Evolutionary conservation across 352 stramenopile species (phyloP), one percentile per base, ranked within the genome.

Genomic region (Globisporangium nagaii): DNA sequence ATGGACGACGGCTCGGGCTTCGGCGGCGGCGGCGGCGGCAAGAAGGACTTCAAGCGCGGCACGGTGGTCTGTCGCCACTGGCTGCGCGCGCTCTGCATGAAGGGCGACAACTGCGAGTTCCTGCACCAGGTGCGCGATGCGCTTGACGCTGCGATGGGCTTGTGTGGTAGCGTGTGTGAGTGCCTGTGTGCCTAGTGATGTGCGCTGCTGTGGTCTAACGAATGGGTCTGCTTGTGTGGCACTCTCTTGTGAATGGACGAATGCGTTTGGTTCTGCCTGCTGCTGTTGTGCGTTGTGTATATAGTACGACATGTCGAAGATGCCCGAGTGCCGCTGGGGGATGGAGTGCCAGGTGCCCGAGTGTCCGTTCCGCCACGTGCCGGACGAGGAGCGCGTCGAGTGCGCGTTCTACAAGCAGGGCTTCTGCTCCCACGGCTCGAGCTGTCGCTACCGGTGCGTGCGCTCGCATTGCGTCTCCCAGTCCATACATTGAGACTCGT

Each of bases 401-500:
- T 99, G 96, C 65, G 93, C 97, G 6, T 99, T 98, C 70, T 99
- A 98, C 73, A 93, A 87, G 58, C 95, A 98, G 65, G 96, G 96
- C 28, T 99, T 99, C 78, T 99, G 96, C 68, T 97, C 96, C 40
- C 95, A 99, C 56, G 96, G 96, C 24, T 88, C 90, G 6, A 98
- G 94, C 66, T 99, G 96, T 68, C 86, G 93, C 39, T 99, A 98
- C 59, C 64, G 79, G 65, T 73, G 42, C 32, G 60, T 48, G 32
- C 7, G 1, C n/a, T n/a, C n/a, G n/a, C n/a, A n/a, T n/a, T n/a
- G n/a, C n/a, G n/a, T 5, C 12, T 45, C 11, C 42, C 45, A 37
- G 4, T 39, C 25, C 27, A n/a, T 30, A n/a, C n/a, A n/a, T n/a
- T n/a, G n/a, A n/a, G n/a, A n/a, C n/a, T n/a, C n/a, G n/a, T n/a